Evolutionary conservation across 306 rosid species (phyloP).

Genomic region (Astragalus glycyphyllos): DNA sequence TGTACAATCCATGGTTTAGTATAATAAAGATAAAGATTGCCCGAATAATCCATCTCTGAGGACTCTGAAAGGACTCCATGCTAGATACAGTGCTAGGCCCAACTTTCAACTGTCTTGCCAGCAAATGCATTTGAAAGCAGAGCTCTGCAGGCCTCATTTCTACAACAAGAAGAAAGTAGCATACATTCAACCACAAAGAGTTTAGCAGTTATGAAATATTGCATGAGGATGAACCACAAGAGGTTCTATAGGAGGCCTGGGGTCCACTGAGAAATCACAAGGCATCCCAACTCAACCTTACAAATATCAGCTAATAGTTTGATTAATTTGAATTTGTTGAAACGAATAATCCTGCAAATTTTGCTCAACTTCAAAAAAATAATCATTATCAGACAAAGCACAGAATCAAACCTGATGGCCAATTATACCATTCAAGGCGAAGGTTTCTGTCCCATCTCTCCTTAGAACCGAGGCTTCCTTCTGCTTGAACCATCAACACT

Average conservation of each 20-base stretch:
- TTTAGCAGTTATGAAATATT: not conserved
- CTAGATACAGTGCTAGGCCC: slow-evolving; percentile 41
- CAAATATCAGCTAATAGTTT: slow-evolving; percentile 19
- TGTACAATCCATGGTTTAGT: too few relatives aligned
- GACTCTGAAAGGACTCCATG: slow-evolving; percentile 61
- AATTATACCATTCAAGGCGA: slow-evolving; percentile 75
- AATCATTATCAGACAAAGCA: slow-evolving; percentile 17
- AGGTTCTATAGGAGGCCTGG: slow-evolving; percentile 1
- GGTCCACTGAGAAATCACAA: slow-evolving; percentile 7
- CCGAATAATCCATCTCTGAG: slow-evolving; percentile 77
- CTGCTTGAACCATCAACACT: slow-evolving; percentile 77
- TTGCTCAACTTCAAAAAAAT: slow-evolving; percentile 6
- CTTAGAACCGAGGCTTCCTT: slow-evolving; percentile 84
- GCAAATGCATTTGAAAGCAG: slow-evolving; percentile 88
- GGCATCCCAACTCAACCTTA: slow-evolving; percentile 31
- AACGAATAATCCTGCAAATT: slow-evolving; percentile 24
- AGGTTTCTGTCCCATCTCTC: slow-evolving; percentile 80
- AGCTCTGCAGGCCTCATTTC: slow-evolving; percentile 88
- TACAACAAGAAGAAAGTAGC: slow-evolving; percentile 34
- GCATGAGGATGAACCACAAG: not conserved
- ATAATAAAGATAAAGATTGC: too few relatives aligned
- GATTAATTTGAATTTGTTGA: slow-evolving; percentile 29
- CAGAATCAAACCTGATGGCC: slow-evolving; percentile 88
- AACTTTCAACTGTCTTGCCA: slow-evolving; percentile 60
- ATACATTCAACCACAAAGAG: slow-evolving; percentile 24